Evolutionary conservation across 495 filamentous ascomycete genomes (phyloP).

Genomic region (Penicillium diatomitis): DNA sequence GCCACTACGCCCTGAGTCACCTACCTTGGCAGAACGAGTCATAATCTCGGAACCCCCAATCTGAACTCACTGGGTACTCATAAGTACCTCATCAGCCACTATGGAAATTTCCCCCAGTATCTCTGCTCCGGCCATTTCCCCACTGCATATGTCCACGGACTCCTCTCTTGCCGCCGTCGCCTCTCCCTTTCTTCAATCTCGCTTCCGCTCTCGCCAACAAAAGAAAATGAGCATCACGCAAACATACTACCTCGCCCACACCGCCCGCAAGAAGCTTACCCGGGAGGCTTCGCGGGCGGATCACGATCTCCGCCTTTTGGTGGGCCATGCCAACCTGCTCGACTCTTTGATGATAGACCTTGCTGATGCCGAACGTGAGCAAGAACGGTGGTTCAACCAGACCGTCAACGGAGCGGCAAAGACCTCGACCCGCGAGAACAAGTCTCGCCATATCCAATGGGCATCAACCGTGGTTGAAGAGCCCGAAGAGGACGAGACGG

Average conservation of each 20-base stretch:
- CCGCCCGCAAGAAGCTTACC: slow-evolving; percentile 90
- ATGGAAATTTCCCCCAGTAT: slow-evolving; percentile 10
- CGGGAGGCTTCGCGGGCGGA: slow-evolving; percentile 80
- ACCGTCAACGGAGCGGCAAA: slow-evolving; percentile 68
- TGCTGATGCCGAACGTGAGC: slow-evolving; percentile 85
- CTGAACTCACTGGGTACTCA: slow-evolving; percentile 10
- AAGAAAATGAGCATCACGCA: slow-evolving; percentile 94
- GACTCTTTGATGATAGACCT: slow-evolving; percentile 95
- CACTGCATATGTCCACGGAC: slow-evolving; percentile 10
- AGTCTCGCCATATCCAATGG: slow-evolving; percentile 76
- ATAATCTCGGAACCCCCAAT: slow-evolving; percentile 1
- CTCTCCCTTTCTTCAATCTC: slow-evolving; percentile 27
- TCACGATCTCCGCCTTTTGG: slow-evolving; percentile 87
- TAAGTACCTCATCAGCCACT: slow-evolving; percentile 20
- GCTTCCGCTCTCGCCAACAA: slow-evolving; percentile 38
- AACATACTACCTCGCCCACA: slow-evolving; percentile 95
- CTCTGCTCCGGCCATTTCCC: background rate
- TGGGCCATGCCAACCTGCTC: slow-evolving; percentile 96
- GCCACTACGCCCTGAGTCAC: slow-evolving; percentile 20
- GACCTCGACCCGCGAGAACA: slow-evolving; percentile 36
- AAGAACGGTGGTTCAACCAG: slow-evolving; percentile 97
- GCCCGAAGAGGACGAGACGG: slow-evolving; percentile 44
- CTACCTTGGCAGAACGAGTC: slow-evolving; percentile 24
- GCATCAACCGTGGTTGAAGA: slow-evolving; percentile 70
- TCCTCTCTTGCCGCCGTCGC: slow-evolving; percentile 13